Conservation (phyloP, 305 asterid species). For the Fraxinus albicans region DNA sequence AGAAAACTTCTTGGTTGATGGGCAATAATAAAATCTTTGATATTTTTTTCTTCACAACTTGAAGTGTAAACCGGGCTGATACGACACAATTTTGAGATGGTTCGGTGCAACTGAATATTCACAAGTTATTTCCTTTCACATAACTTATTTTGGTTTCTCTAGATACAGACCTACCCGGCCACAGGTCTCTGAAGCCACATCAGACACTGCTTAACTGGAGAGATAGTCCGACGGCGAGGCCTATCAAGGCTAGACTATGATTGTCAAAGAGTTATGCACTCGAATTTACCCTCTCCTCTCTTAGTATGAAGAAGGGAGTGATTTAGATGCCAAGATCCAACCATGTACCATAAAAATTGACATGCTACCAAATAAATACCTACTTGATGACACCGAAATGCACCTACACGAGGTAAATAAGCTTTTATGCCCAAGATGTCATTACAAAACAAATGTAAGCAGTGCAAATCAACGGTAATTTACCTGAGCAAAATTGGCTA, state of each 20-base stretch:
- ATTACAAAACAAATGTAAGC: background rate
- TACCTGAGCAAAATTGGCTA: slow-evolving; percentile 99
- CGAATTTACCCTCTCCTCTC: slow-evolving; percentile 44
- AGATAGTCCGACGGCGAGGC: background rate
- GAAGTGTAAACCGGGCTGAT: background rate
- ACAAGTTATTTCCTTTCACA: background rate
- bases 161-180: background rate
- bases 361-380: background rate
- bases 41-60: slow-evolving; percentile 3
- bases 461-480: slow-evolving; percentile 6
- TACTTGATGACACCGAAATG: background rate
- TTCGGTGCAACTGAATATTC: background rate
- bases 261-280: background rate
- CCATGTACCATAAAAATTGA: background rate
- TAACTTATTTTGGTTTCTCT: slow-evolving; percentile 4
- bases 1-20: slow-evolving; percentile 37
- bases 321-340: slow-evolving; percentile 49
- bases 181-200: background rate
- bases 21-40: slow-evolving; percentile 27
- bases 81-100: background rate
- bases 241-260: background rate
- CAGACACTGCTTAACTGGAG: background rate
- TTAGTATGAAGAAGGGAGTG: slow-evolving; percentile 30
- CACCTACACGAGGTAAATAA: background rate
- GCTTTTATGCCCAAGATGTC: background rate